Base-by-base conservation (phyloP, 768 basidiomycete genomes). In the Suillus occidentalis region DNA sequence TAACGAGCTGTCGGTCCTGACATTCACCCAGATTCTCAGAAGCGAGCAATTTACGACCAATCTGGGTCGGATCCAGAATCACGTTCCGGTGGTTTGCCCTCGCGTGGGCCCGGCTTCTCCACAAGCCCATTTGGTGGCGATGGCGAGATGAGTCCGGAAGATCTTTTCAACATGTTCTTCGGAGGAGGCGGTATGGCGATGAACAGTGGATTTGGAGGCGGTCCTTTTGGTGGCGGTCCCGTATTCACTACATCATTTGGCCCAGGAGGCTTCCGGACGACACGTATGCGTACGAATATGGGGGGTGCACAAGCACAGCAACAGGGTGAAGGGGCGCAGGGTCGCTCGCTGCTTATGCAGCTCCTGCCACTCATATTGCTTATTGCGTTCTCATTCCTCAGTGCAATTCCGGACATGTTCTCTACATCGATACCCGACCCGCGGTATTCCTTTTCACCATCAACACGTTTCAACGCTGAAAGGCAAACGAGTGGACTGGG, bases 91-190 rank as follows among this genome's bases (percentile, higher is more conserved):
- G 92, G 93, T 59, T 87, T 87, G 85, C 77, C 88, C 42, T 85
- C 87, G 36, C 74, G 80, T 5, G 73, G 84, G 8, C 75, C 85
- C 28, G 81, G 83, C 14, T 89, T 87, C 75, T 78, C 81, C 22
- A 68, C 82, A 34, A 79, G 75, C 55, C 78, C 82, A 16, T 90
- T 89, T 64, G 81, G 80, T 14, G 77, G 79, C 71, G 91, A 92
- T 14, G 87, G 87, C 62, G 96, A 98, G 78, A 81, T 99, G 69
- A 95, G 91, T 63, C 95, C 97, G 6, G 97, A 98, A 78, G 97
- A 98, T 65, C 74, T 99, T 63, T 99, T 99, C 81, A 97, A 98
- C 73, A 95, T 97, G 92, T 97, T 99, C 86, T 99, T 99, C 75
- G 94, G 94, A 20, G 91, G 91, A 28, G 86, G 83, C 22, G 83